These are phyloP conservation scores for Carex kokanica DNA, from an alignment of 176 grass and related monocot genomes.

Conservation along the genomic window DNA sequence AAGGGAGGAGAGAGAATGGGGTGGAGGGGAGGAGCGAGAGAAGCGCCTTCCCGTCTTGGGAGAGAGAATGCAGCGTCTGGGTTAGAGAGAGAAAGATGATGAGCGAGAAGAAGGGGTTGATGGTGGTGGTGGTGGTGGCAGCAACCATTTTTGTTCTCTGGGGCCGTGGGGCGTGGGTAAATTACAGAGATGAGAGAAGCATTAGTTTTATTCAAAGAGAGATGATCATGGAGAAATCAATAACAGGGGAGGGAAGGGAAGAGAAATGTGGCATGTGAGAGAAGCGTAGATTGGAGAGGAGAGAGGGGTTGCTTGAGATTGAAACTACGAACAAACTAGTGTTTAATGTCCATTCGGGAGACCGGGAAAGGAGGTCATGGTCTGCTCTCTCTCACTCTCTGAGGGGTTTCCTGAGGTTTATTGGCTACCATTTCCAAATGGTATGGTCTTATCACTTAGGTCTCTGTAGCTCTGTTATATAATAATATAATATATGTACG, in stretches of 20 bases:
- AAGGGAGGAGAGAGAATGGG: conserved; percentile 50
- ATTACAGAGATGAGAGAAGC: background rate
- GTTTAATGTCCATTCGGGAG: conserved; percentile 17
- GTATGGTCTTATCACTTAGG: background rate
- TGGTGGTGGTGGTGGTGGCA: background rate
- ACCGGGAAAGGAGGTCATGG: conserved; percentile 32
- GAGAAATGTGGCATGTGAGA: conserved; percentile 50
- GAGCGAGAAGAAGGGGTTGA: background rate
- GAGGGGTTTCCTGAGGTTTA: no score
- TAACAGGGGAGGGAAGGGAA: background rate
- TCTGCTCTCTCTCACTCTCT: background rate
- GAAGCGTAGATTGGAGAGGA: conserved; percentile 29
- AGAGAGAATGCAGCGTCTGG: conserved; percentile 14
- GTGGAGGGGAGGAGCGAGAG: conserved; percentile 55
- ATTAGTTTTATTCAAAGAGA: conserved; percentile 28
- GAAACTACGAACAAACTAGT: conserved; percentile 17
- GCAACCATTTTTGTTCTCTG: background rate
- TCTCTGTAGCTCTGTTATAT: background rate
- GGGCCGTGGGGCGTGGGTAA: background rate
- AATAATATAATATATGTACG: background rate
- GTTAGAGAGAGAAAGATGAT: conserved; percentile 27
- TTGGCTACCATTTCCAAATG: conserved; percentile 10
- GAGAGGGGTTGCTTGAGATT: conserved; percentile 26
- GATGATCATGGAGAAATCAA: conserved; percentile 1
- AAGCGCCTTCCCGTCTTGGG: conserved; percentile 57